phyloP scores from a whole-genome alignment of 202 grass and related monocot genomes.

The Carex arenaria region DNA sequence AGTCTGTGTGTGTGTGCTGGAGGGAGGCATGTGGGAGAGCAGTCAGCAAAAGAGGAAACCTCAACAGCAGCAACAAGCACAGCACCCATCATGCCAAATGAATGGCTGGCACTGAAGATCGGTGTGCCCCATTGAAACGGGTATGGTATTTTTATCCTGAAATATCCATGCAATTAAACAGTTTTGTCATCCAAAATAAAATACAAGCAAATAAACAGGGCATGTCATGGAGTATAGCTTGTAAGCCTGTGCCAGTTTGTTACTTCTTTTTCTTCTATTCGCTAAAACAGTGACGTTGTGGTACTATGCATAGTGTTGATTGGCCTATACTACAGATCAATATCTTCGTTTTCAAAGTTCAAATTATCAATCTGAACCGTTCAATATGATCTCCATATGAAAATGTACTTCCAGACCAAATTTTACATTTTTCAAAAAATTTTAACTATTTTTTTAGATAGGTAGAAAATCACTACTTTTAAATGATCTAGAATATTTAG shows the following conservation, averaged over 20 bases:
- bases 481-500: too few species aligned
- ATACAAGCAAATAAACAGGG: neutral
- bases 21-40: neutral
- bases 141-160: conserved; percentile 86
- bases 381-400: too few species aligned
- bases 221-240: neutral
- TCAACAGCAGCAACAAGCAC: conserved; percentile 94
- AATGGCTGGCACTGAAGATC: conserved; percentile 86
- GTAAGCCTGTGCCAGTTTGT: neutral
- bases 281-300: too few species aligned
- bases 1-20: neutral
- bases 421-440: too few species aligned
- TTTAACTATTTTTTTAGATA: too few species aligned
- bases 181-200: neutral
- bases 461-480: too few species aligned
- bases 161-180: conserved; percentile 16
- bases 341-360: too few species aligned
- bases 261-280: neutral
- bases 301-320: too few species aligned
- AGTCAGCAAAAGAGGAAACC: conserved; percentile 32
- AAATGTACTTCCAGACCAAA: too few species aligned
- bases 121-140: conserved; percentile 94
- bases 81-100: conserved; percentile 99
- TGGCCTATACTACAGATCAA: too few species aligned
- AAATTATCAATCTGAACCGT: too few species aligned